These are phyloP conservation scores for Mycothermus thermophilus DNA, from an alignment of 495 filamentous ascomycete species.

Conservation along the genomic window DNA sequence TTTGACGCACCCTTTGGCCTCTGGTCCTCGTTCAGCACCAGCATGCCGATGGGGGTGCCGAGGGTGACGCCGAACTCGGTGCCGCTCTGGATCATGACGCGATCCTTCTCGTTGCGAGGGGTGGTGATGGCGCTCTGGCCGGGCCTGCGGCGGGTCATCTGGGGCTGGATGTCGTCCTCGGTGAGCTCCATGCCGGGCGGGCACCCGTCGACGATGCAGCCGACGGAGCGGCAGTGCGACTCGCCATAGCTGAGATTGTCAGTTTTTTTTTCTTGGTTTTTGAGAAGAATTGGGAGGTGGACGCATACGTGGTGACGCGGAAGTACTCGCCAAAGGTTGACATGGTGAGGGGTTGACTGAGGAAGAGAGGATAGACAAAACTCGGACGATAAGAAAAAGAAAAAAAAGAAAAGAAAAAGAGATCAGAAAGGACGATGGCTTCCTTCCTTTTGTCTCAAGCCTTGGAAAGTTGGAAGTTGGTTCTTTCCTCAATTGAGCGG, in stretches of 20 bases:
- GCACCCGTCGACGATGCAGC: constrained; percentile 76
- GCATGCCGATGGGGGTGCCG: constrained; percentile 80
- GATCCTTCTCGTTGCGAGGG: constrained; percentile 84
- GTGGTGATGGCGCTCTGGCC: constrained; percentile 86
- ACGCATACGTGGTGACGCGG: constrained; percentile 64
- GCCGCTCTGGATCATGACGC: constrained; percentile 84
- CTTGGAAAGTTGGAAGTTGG: too few species aligned
- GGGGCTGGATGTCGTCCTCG: constrained; percentile 85
- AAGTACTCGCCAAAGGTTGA: constrained; percentile 86
- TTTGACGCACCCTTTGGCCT: constrained; percentile 68
- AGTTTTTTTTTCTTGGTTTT: constrained; percentile 3
- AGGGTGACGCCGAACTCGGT: constrained; percentile 87
- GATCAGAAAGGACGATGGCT: not conserved
- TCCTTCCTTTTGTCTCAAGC: not conserved
- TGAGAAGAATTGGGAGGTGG: not conserved
- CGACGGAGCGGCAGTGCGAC: constrained; percentile 82
- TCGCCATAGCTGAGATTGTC: constrained; percentile 57
- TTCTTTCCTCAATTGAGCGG: too few species aligned
- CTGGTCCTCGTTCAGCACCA: constrained; percentile 87
- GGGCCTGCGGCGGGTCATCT: constrained; percentile 81
- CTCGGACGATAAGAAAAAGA: not conserved
- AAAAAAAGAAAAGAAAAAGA: not conserved
- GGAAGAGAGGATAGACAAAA: too few species aligned
- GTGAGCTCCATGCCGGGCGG: constrained; percentile 82
- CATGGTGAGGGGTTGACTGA: constrained; percentile 35